Evolutionary conservation across 257 asterid species (phyloP).

Genomic region (Paulownia fortunei): DNA sequence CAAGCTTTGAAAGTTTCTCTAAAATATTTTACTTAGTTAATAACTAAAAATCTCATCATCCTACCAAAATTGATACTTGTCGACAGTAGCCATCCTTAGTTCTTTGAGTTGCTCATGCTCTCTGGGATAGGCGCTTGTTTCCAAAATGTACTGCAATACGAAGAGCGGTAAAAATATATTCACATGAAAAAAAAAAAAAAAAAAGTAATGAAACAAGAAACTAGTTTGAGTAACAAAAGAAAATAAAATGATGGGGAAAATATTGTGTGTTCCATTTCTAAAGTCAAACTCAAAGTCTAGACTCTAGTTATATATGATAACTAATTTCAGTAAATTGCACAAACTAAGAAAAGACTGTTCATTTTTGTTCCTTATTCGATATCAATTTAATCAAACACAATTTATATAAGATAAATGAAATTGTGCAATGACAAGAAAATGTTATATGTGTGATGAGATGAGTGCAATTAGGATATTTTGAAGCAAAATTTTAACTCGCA

Average conservation of each 20-base stretch:
- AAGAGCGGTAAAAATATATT: not conserved
- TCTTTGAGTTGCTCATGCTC: constrained; percentile 58
- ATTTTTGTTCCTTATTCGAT: too few relatives aligned
- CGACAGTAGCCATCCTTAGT: constrained; percentile 30
- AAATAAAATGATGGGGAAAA: not conserved
- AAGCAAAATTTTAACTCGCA: too few relatives aligned
- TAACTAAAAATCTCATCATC: not conserved
- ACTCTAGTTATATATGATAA: too few relatives aligned
- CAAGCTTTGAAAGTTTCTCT: not conserved
- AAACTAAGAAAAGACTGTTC: too few relatives aligned
- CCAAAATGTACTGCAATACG: constrained; percentile 42
- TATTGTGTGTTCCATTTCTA: not conserved
- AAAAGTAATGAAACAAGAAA: not conserved
- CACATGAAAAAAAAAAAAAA: too few relatives aligned
- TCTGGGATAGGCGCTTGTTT: constrained; percentile 51
- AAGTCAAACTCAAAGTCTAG: not conserved
- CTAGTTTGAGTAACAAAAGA: not conserved
- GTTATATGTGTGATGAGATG: too few relatives aligned
- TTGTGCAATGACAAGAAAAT: too few relatives aligned
- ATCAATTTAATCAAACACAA: too few relatives aligned
- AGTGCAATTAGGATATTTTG: too few relatives aligned
- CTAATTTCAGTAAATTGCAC: too few relatives aligned
- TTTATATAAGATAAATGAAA: too few relatives aligned
- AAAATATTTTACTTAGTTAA: not conserved
- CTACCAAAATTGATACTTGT: constrained; percentile 27